Evolutionary conservation across 2,329 filamentous ascomycete species (phyloP).

Genomic region (Talaromyces atroroseus): DNA sequence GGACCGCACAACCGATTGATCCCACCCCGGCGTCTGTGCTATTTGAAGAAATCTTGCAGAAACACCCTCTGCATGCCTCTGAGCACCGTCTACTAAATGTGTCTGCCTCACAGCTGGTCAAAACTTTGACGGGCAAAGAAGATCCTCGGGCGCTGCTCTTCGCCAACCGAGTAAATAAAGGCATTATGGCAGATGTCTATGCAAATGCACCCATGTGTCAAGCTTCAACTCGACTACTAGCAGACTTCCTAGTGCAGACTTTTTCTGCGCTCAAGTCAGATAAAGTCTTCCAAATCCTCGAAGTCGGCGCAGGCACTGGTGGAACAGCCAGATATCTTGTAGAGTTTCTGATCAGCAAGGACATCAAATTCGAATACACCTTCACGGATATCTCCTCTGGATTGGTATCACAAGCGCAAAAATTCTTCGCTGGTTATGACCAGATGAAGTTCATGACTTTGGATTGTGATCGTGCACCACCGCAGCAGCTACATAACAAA

Average conservation of each 20-base stretch:
- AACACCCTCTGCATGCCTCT: slow-evolving; percentile 22
- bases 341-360: background rate
- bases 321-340: slow-evolving; percentile 26
- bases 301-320: slow-evolving; percentile 12
- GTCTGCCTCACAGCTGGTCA: slow-evolving; percentile 18
- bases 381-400: background rate
- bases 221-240: background rate
- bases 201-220: slow-evolving; percentile 1
- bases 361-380: background rate
- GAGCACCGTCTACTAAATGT: slow-evolving; percentile 22
- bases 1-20: slow-evolving; percentile 24
- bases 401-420: background rate
- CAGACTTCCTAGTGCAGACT: too few relatives aligned
- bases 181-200: slow-evolving; percentile 4
- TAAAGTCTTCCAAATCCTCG: background rate
- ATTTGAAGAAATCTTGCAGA: slow-evolving; percentile 23
- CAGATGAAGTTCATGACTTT: background rate
- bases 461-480: background rate
- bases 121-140: slow-evolving; percentile 25
- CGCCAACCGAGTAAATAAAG: slow-evolving; percentile 1
- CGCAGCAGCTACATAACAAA: background rate
- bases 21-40: slow-evolving; percentile 19
- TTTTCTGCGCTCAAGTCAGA: too few relatives aligned
- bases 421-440: background rate
- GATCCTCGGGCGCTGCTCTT: slow-evolving; percentile 38